phyloP scores from a whole-genome alignment of 1,284 basidiomycete genomes.

The Ustilago shanxiensis region DNA sequence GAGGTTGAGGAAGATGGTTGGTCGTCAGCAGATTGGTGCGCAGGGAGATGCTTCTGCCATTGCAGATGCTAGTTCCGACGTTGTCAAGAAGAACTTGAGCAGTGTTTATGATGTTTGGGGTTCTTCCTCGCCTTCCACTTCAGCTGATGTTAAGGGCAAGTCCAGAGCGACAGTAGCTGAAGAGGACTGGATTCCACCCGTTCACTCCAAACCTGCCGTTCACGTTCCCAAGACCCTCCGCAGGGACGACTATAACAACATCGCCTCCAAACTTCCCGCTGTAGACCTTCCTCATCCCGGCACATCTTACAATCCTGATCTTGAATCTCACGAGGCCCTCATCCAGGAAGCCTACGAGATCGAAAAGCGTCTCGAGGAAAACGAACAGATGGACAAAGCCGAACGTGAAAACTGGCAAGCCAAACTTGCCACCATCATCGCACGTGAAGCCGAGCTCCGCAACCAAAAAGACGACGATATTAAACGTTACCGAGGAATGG shows the following conservation, averaged over 20 bases:
- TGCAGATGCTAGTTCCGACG: constrained; percentile 18
- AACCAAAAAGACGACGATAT: constrained; percentile 27
- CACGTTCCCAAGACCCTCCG: constrained; percentile 38
- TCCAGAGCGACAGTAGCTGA: constrained; percentile 10
- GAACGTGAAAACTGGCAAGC: constrained; percentile 31
- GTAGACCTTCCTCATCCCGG: constrained; percentile 84
- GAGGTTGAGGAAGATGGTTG: constrained; percentile 46
- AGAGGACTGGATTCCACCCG: constrained; percentile 27
- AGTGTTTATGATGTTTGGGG: constrained; percentile 49
- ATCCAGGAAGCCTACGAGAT: constrained; percentile 79
- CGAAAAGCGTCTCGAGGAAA: constrained; percentile 76
- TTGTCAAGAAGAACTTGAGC: constrained; percentile 30
- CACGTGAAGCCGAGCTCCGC: constrained; percentile 36
- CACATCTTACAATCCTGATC: constrained; percentile 91
- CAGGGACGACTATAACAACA: constrained; percentile 33
- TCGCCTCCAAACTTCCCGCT: constrained; percentile 72
- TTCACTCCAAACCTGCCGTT: constrained; percentile 20
- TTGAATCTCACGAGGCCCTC: constrained; percentile 81
- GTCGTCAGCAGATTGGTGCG: constrained; percentile 24
- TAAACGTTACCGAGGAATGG: constrained; percentile 48
- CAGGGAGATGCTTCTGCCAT: constrained; percentile 30
- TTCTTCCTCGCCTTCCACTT: constrained; percentile 1
- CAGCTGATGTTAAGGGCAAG: constrained; percentile 33
- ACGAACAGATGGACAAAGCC: constrained; percentile 71
- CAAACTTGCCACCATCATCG: constrained; percentile 36